Percentiles rank a stretch among this genome's conserved stretches.
These are phyloP conservation scores for Phlebopus sp. DNA, from an alignment of 1,284 basidiomycete species.

Conservation along the genomic window DNA sequence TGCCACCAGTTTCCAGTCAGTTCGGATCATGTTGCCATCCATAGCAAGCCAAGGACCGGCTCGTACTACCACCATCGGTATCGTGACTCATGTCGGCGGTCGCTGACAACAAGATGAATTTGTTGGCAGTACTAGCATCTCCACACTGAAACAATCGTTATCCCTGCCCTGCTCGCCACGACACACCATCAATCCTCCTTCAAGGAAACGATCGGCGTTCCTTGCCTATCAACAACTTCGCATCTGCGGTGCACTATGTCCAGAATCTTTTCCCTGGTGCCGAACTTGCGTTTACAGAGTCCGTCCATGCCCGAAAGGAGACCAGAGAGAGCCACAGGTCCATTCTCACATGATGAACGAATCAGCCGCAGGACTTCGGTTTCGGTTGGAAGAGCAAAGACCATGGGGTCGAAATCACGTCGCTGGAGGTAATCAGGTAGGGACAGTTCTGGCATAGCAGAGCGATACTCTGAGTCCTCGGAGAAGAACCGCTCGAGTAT, in stretches of 20 bases:
- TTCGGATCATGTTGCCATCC: background rate
- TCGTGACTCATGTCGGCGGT: background rate
- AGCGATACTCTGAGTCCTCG: constrained; percentile 44
- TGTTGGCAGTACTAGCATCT: background rate
- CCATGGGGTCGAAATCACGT: constrained; percentile 41
- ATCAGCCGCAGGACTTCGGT: constrained; percentile 62
- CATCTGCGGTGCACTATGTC: constrained; percentile 71
- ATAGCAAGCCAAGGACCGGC: background rate
- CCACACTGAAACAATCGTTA: background rate
- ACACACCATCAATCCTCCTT: constrained; percentile 46
- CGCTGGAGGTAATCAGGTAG: constrained; percentile 38
- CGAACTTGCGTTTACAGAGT: constrained; percentile 56
- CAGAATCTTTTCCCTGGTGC: constrained; percentile 68
- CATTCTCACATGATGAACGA: constrained; percentile 53
- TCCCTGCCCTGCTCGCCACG: constrained; percentile 13
- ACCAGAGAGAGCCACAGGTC: constrained; percentile 54
- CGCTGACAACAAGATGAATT: background rate
- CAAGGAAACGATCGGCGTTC: constrained; percentile 56
- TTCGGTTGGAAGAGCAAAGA: constrained; percentile 67
- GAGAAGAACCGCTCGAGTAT: constrained; percentile 63
- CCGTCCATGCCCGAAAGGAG: constrained; percentile 56
- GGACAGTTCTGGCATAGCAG: constrained; percentile 47
- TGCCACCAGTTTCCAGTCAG: constrained; percentile 24
- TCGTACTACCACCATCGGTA: background rate
- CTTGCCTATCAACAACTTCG: constrained; percentile 51